phyloP scores from a whole-genome alignment of 169 alveolate genomes.

The Plasmodium malariae region DNA sequence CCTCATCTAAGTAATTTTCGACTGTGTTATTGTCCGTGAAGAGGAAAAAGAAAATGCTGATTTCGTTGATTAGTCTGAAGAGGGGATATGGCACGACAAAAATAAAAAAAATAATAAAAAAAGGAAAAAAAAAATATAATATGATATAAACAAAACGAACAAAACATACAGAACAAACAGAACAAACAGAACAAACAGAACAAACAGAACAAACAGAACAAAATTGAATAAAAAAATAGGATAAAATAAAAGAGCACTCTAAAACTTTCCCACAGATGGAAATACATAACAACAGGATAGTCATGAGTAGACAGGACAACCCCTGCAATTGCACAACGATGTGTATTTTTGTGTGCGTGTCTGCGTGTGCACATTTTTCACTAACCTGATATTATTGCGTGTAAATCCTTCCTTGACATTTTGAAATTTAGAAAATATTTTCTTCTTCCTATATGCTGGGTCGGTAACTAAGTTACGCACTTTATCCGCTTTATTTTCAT shows the following conservation, averaged over 20 bases:
- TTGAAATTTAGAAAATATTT: slow-evolving; percentile 1
- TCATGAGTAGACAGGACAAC: no score
- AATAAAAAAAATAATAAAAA: not conserved
- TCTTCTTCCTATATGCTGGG: not conserved
- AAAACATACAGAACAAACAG: no score
- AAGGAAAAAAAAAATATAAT: not conserved
- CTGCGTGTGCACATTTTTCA: not conserved
- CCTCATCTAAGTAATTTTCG: slow-evolving; percentile 18
- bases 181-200: no score
- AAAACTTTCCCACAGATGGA: no score
- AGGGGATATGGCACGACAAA: not conserved
- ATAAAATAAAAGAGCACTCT: no score
- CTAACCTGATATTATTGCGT: slow-evolving; percentile 21
- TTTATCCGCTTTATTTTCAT: not conserved
- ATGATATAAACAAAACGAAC: no score
- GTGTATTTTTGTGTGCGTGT: no score
- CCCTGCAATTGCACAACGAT: no score
- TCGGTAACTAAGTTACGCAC: slow-evolving; percentile 21
- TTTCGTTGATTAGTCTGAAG: slow-evolving; percentile 23
- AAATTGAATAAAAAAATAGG: not conserved
- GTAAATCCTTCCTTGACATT: slow-evolving; percentile 36
- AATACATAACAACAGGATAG: no score
- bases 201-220: no score
- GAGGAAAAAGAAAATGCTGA: slow-evolving; percentile 31
- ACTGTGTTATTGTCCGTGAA: not conserved